These are phyloP conservation scores for Haematococcus sp. DNA, from an alignment of 139 green algal genomes.

Conservation along the genomic window DNA sequence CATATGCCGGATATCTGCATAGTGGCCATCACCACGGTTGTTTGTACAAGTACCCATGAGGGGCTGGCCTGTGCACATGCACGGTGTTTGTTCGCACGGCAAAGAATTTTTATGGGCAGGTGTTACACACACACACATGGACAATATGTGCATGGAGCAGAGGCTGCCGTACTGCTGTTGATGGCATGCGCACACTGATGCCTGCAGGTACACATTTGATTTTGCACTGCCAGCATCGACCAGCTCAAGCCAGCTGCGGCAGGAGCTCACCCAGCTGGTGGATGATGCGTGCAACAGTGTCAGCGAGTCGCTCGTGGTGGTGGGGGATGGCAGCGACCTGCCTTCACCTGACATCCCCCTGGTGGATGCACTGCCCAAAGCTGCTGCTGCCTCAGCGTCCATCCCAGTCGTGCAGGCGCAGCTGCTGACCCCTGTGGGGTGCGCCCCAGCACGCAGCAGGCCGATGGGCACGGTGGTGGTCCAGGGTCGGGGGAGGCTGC, in stretches of 20 bases:
- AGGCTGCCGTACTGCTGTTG: too few relatives aligned
- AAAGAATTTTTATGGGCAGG: too few relatives aligned
- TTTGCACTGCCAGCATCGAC: conserved; percentile 11
- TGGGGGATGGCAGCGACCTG: neutral
- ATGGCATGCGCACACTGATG: too few relatives aligned
- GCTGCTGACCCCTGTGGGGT: conserved; percentile 2
- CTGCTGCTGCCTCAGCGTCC: neutral
- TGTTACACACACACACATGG: too few relatives aligned
- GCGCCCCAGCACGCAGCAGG: neutral
- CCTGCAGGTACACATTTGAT: conserved; percentile 31
- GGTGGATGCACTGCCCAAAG: conserved; percentile 8
- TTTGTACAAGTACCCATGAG: too few relatives aligned
- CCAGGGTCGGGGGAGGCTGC: conserved; percentile 27
- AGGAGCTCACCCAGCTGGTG: neutral
- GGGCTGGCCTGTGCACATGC: too few relatives aligned
- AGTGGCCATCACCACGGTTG: too few relatives aligned
- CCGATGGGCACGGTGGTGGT: neutral
- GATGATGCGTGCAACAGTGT: neutral
- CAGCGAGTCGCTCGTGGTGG: neutral
- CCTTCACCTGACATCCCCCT: neutral
- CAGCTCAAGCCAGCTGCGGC: neutral
- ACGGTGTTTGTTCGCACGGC: too few relatives aligned
- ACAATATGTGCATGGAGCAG: too few relatives aligned
- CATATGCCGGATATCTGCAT: too few relatives aligned
- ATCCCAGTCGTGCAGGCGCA: conserved; percentile 1